A percentile compares a stretch with the other conserved stretches of the same genome.
Conservation (phyloP, 2,329 filamentous ascomycete species). For the Hymenotorrendiella dingleyae region DNA sequence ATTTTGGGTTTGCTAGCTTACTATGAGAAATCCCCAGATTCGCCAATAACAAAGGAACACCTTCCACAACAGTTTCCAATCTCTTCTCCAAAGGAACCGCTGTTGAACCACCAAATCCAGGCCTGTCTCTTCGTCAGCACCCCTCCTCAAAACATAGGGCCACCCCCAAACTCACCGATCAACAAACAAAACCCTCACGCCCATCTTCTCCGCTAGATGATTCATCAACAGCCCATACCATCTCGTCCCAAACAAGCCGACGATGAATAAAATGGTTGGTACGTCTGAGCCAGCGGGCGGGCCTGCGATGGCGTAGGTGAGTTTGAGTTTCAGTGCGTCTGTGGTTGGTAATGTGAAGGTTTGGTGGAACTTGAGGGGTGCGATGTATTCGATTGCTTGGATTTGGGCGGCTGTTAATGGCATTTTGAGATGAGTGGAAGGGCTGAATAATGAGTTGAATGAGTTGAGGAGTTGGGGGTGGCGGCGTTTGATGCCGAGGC, state of each 20-base stretch:
- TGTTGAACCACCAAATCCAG: conserved; percentile 39
- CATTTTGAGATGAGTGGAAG: background rate
- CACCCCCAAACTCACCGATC: conserved; percentile 32
- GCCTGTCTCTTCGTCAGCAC: conserved; percentile 25
- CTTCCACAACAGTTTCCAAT: conserved; percentile 36
- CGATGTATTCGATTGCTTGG: conserved; percentile 12
- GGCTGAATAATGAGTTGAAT: too few species aligned
- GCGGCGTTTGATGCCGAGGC: too few species aligned
- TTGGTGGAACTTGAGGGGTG: conserved; percentile 23
- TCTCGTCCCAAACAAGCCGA: conserved; percentile 34
- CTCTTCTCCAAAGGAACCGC: conserved; percentile 32
- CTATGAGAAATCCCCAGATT: conserved; percentile 29
- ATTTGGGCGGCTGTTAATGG: conserved; percentile 8
- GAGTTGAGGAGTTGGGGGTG: too few species aligned
- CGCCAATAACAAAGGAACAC: conserved; percentile 34
- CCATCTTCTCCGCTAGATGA: conserved; percentile 26
- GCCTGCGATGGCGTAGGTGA: conserved; percentile 26
- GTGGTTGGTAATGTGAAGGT: conserved; percentile 23
- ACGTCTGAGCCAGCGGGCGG: conserved; percentile 20
- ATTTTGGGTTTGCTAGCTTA: too few species aligned
- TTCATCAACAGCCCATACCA: conserved; percentile 28
- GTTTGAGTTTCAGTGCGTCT: conserved; percentile 16
- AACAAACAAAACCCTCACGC: conserved; percentile 34
- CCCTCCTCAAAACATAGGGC: background rate
- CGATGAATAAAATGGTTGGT: conserved; percentile 32